phyloP scores from a whole-genome alignment of 768 basidiomycete species.

The Lentinula aciculospora region DNA sequence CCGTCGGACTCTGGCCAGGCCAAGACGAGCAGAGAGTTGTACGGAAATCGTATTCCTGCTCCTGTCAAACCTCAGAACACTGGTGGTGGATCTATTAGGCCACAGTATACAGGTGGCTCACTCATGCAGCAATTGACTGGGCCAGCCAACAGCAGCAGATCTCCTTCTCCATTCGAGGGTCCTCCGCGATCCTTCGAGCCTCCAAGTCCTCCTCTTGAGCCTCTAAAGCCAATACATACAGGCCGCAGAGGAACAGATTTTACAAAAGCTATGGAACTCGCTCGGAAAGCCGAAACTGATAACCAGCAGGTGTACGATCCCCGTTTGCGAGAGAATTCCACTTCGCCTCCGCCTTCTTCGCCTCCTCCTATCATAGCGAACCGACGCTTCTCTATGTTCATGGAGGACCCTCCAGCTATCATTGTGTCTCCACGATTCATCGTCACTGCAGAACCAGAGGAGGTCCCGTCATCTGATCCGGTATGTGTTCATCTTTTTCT shows the following conservation, averaged over 20 bases:
- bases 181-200: conserved; percentile 6
- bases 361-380: conserved; percentile 5
- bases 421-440: not conserved
- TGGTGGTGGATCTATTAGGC: conserved; percentile 4
- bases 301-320: conserved; percentile 16
- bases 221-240: not conserved
- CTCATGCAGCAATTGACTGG: conserved; percentile 3
- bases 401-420: conserved; percentile 1
- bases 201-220: conserved; percentile 1
- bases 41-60: conserved; percentile 66
- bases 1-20: conserved; percentile 41
- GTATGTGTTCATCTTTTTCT: not conserved
- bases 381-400: not conserved
- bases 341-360: conserved; percentile 10
- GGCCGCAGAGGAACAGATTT: conserved; percentile 27
- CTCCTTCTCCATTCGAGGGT: not conserved
- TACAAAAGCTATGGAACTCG: conserved; percentile 33
- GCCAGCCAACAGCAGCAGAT: conserved; percentile 2
- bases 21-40: conserved; percentile 52
- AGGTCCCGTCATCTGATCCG: not conserved
- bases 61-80: conserved; percentile 26
- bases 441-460: not conserved
- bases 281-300: conserved; percentile 28
- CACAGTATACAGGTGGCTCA: conserved; percentile 3
- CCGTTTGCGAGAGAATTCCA: conserved; percentile 10